phyloP scores from a whole-genome alignment of 306 rosid species.

The Quercus robur region DNA sequence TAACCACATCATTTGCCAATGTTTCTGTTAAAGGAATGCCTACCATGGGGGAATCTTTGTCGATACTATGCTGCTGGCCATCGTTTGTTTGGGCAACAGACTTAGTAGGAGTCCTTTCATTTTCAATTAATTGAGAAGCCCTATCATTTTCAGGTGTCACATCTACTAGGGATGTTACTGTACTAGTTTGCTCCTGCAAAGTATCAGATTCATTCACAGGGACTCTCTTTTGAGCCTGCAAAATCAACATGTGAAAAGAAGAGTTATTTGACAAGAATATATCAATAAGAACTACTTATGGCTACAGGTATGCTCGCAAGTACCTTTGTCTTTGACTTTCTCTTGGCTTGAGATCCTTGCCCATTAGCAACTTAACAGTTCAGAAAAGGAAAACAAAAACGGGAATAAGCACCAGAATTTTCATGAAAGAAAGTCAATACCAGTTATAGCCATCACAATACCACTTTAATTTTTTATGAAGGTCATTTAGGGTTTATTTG shows the following conservation, averaged over 20 bases:
- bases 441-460: neutral
- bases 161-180: constrained; percentile 29
- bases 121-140: constrained; percentile 35
- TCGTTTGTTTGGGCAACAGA: constrained; percentile 33
- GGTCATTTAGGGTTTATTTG: neutral
- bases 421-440: neutral
- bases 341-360: constrained; percentile 80
- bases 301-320: constrained; percentile 14
- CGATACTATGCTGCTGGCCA: constrained; percentile 33
- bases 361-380: constrained; percentile 66
- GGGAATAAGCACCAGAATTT: constrained; percentile 25
- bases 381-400: constrained; percentile 22
- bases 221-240: constrained; percentile 52
- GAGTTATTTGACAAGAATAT: neutral
- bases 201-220: constrained; percentile 30
- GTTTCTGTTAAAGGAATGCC: constrained; percentile 33
- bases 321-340: constrained; percentile 70
- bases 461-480: neutral
- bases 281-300: neutral
- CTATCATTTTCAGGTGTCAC: constrained; percentile 38
- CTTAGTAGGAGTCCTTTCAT: constrained; percentile 33
- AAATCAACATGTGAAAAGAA: constrained; percentile 16
- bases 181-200: constrained; percentile 39
- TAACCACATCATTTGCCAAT: constrained; percentile 37
- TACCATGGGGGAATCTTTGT: constrained; percentile 29